Conservation (phyloP, 805 yeast species). For the Kockiozyma suomiensis region DNA sequence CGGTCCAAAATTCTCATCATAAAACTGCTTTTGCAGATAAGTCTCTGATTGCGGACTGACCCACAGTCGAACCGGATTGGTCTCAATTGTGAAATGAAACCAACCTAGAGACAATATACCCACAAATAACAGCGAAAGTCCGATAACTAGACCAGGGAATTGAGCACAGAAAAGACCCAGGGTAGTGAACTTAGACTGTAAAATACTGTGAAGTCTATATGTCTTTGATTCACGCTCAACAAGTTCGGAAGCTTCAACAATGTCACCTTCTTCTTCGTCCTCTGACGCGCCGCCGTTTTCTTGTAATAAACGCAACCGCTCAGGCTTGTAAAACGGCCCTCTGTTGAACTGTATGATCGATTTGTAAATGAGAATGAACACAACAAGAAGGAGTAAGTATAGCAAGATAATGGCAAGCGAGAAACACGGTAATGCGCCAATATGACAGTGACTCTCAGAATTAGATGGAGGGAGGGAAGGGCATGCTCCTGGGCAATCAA, state of each 20-base stretch:
- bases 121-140: conserved; percentile 48
- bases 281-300: conserved; percentile 45
- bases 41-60: conserved; percentile 79
- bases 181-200: conserved; percentile 53
- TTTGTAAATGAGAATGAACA: conserved; percentile 30
- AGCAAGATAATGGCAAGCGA: conserved; percentile 61
- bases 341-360: conserved; percentile 18
- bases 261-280: conserved; percentile 42
- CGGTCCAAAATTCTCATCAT: conserved; percentile 84
- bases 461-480: conserved; percentile 58
- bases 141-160: conserved; percentile 59
- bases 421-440: conserved; percentile 71
- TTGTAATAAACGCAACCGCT: conserved; percentile 46
- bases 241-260: conserved; percentile 37
- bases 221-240: conserved; percentile 40
- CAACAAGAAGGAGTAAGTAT: conserved; percentile 47
- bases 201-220: conserved; percentile 52
- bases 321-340: conserved; percentile 27
- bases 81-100: conserved; percentile 61
- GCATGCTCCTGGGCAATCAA: conserved; percentile 83
- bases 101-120: conserved; percentile 57
- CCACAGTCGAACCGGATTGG: conserved; percentile 84
- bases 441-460: conserved; percentile 49
- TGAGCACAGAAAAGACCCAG: conserved; percentile 63
- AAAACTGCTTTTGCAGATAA: conserved; percentile 63